These are phyloP conservation scores for Penicillium lagena DNA, from an alignment of 495 filamentous ascomycete species.

Conservation along the genomic window DNA sequence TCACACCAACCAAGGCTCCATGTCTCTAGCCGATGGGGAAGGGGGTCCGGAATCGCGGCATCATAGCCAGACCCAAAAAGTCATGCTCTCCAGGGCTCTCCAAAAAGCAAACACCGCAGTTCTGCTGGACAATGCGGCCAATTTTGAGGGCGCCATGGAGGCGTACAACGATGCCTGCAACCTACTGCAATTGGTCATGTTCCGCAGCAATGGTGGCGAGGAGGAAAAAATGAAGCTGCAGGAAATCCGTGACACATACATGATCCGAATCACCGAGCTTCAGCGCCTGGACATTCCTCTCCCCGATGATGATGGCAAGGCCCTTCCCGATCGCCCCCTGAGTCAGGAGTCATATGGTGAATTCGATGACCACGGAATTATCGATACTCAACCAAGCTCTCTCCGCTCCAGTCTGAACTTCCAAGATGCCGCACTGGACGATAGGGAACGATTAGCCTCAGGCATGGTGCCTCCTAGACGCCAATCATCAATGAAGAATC, in stretches of 20 bases:
- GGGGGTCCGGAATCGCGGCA: constrained; percentile 26
- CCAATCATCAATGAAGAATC: constrained; percentile 21
- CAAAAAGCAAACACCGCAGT: constrained; percentile 95
- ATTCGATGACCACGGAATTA: background rate
- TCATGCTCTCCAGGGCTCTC: constrained; percentile 86
- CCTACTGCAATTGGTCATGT: constrained; percentile 80
- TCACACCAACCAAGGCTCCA: constrained; percentile 20
- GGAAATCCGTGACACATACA: constrained; percentile 84
- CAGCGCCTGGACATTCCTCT: constrained; percentile 58
- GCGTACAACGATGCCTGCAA: constrained; percentile 87
- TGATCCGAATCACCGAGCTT: constrained; percentile 78
- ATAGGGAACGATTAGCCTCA: constrained; percentile 11
- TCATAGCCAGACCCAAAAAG: constrained; percentile 64
- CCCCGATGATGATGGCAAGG: constrained; percentile 53
- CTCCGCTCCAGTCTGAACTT: constrained; percentile 13
- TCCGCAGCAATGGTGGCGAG: constrained; percentile 71
- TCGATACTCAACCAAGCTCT: constrained; percentile 15
- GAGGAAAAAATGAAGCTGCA: constrained; percentile 77
- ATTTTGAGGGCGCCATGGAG: constrained; percentile 85
- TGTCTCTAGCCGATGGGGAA: constrained; percentile 19
- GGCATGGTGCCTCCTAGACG: constrained; percentile 30
- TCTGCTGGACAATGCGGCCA: constrained; percentile 87
- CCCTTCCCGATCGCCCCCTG: constrained; percentile 70
- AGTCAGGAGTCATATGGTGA: constrained; percentile 58
- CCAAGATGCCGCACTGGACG: constrained; percentile 13